Conservation (phyloP, 2,329 filamentous ascomycete genomes). For the Cercospora nicotianae region DNA sequence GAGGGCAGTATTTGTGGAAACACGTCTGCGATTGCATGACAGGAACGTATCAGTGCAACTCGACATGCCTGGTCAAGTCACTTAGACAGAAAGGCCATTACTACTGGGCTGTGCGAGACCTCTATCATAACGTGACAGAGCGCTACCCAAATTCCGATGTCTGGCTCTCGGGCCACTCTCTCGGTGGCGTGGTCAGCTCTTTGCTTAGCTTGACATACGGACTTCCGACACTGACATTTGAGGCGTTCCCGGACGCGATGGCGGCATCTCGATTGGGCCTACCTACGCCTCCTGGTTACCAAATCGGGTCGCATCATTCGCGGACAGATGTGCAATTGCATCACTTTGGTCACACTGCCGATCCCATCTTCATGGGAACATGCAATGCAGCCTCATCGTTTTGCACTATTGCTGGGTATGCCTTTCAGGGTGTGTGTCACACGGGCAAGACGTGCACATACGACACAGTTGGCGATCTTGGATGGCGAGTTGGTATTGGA, state of each 20-base stretch:
- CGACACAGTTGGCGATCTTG: slow-evolving; percentile 86
- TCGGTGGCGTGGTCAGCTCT: slow-evolving; percentile 87
- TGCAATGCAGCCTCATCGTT: slow-evolving; percentile 88
- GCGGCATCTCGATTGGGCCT: slow-evolving; percentile 82
- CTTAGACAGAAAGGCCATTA: slow-evolving; percentile 79
- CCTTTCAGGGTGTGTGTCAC: slow-evolving; percentile 90
- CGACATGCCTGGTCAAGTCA: slow-evolving; percentile 77
- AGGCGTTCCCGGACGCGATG: slow-evolving; percentile 88
- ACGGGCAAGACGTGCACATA: slow-evolving; percentile 85
- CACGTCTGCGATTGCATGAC: slow-evolving; percentile 93
- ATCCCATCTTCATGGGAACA: slow-evolving; percentile 89
- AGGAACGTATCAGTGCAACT: slow-evolving; percentile 84
- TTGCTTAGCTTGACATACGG: slow-evolving; percentile 89
- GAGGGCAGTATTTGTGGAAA: slow-evolving; percentile 84
- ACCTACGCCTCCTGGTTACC: slow-evolving; percentile 75
- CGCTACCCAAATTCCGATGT: slow-evolving; percentile 81
- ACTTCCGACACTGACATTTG: slow-evolving; percentile 85
- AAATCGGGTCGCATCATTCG: slow-evolving; percentile 67
- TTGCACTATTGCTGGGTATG: slow-evolving; percentile 90
- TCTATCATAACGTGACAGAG: slow-evolving; percentile 89
- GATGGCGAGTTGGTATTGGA: slow-evolving; percentile 86
- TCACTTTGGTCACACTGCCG: slow-evolving; percentile 93
- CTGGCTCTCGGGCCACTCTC: slow-evolving; percentile 89
- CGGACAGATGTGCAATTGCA: slow-evolving; percentile 73
- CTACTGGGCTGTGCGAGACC: slow-evolving; percentile 82